Evolutionary conservation across 257 asterid species (phyloP), one percentile per base, ranked within the genome.

Genomic region (Hygrophila difformis): DNA sequence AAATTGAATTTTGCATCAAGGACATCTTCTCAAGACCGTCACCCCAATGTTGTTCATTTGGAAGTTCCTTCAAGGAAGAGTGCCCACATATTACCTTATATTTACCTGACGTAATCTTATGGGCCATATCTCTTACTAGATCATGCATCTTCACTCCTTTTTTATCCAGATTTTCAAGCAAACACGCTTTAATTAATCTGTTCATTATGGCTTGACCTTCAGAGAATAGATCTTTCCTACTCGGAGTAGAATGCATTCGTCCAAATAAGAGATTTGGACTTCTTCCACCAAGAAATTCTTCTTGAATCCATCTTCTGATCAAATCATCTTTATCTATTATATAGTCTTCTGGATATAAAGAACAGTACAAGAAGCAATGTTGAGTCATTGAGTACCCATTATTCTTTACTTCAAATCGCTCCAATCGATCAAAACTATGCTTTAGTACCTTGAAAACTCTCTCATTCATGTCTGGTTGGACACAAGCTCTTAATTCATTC

Each of bases 81-180:
- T 58, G 14, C 6, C 64, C 57, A 5, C 39, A 20, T 19, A 22
- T 47, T 24, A 24, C 46, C 47, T 35, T 56, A 19, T 13, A 11
- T 24, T 37, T 46, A 41, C 36, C 63, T 40, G 23, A 11, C 5
- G 12, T 18, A 7, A 58, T 20, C 45, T 13, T 41, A 5, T 39
- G 31, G 12, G 65, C 59, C 65, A 59, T 59, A 8, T 35, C 65
- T 26, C 65, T 60, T 6, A 60, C 48, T 6, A 59, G 47, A 51
- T 51, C 65, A 51, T 59, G 59, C 59, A 59, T 51, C 42, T 51
- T 59, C 42, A 60, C 60, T 0, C n/a, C 22, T 9, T 31, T 18
- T 1, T 12, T 28, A 41, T 14, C 14, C 6, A 3, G n/a, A n/a
- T n/a, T 12, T 19, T 42, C 28, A 1, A 42, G 47, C 5, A 42